Base-by-base conservation (phyloP, 495 filamentous ascomycete genomes). In the Emericellopsis terricola region DNA sequence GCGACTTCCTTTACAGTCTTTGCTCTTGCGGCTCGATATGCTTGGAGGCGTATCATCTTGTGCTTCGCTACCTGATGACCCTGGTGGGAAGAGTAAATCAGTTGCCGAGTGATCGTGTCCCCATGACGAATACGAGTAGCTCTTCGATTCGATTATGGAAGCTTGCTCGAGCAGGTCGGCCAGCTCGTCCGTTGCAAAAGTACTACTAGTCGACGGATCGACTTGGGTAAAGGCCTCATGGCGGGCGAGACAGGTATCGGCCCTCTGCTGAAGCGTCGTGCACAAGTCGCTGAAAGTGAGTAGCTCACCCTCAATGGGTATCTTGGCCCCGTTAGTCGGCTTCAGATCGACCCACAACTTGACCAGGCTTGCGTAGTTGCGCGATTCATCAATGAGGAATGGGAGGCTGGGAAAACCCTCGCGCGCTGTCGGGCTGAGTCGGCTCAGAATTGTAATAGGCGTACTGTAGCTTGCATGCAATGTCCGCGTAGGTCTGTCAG, bases 341-440 rank as follows among this genome's bases (percentile, higher is more conserved):
- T 21, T 28, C 61, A 46, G 1, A 24, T 84, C 78, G 11, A 89
- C 65, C 89, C 89, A 99, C 21, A 96, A 64, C 36, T 76, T 75
- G 31, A 92, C 78, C 13, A 99, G 56, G n/a, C 74, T 75, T 8
- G 89, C 85, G 46, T 81, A 94, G 50, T 78, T 83, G 33, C 83
- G 72, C 3, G 84, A 72, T 38, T 87, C 77, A 43, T 99, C 89
- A 45, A 99, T 81, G 9, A 99, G 68, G 49, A 93, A 94, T 1
- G 89, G 89, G 17, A 99, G 69, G 20, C 79, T 86, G 6, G 87
- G 91, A 42, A 94, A 96, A 0, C 89, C 89, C 58, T 99, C 91
- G 29, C 81, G 70, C 15, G 81, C 84, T 7, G 79, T 76, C 8
- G 69, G 73, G 1, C 85, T 81, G 28, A 96, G 54, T 2, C 91